Conservation (phyloP, 768 basidiomycete genomes). For the Boletus bicolor region DNA sequence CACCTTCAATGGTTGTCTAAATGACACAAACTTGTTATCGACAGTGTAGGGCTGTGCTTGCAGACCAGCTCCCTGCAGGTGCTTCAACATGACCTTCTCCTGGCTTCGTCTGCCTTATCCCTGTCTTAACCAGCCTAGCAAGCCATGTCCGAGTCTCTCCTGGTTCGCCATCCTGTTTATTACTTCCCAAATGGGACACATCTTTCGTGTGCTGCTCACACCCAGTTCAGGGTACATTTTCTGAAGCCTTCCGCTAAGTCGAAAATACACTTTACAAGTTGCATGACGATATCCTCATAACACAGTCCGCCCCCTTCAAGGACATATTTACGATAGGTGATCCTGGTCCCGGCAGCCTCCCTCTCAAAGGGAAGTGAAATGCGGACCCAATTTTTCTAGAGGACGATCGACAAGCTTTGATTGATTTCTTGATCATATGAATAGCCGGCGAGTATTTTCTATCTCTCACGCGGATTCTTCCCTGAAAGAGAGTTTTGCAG, state of each 20-base stretch:
- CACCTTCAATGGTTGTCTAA: too few species aligned
- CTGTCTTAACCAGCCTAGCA: too few species aligned
- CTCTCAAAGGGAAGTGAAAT: background rate
- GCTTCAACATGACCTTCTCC: too few species aligned
- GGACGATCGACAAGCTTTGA: background rate
- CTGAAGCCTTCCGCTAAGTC: background rate
- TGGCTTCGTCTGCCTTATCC: too few species aligned
- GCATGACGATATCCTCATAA: background rate
- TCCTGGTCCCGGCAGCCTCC: accelerated
- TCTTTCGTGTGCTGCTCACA: background rate
- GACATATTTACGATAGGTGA: background rate
- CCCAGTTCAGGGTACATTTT: too few species aligned
- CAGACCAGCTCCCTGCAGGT: too few species aligned
- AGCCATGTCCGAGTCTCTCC: too few species aligned
- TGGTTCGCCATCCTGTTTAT: background rate
- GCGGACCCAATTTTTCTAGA: background rate
- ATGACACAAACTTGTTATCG: too few species aligned
- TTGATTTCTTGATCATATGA: background rate
- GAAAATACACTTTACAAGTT: background rate
- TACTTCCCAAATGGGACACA: background rate
- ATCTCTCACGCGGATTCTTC: background rate
- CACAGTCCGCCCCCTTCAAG: background rate
- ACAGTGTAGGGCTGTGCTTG: too few species aligned
- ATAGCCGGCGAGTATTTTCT: background rate
- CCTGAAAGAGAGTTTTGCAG: background rate